A percentile compares a stretch with the other conserved stretches of the same genome.
Evolutionary conservation across 192 early-diverging fungal genomes (phyloP).

Genomic region (Gryganskiella cystojenkinii): DNA sequence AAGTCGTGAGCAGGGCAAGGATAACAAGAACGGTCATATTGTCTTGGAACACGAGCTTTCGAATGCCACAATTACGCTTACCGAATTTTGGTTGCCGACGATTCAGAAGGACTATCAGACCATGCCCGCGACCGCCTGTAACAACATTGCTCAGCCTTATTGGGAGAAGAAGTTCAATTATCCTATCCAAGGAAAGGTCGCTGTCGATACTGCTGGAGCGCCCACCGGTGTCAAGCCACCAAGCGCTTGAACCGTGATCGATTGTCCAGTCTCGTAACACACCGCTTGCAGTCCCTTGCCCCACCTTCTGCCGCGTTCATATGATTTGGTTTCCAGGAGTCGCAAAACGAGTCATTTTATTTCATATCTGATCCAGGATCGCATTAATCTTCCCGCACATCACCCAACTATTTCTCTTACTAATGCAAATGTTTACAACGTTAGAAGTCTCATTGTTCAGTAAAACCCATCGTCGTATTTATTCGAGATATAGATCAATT

Average conservation of each 20-base stretch:
- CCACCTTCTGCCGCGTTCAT: conserved; percentile 1
- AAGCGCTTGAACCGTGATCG: neutral
- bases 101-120: conserved; percentile 48
- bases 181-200: conserved; percentile 9
- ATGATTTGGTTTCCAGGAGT: no score
- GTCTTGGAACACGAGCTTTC: conserved; percentile 56
- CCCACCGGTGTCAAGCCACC: no score
- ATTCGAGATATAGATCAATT: no score
- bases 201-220: neutral
- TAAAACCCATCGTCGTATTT: no score
- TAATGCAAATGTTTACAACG: no score
- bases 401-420: no score
- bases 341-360: no score
- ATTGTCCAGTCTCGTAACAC: conserved; percentile 1
- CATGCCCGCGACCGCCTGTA: conserved; percentile 44
- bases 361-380: no score
- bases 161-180: conserved; percentile 51
- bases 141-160: conserved; percentile 54
- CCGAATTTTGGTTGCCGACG: conserved; percentile 54
- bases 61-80: conserved; percentile 49
- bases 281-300: conserved; percentile 13
- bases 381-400: no score
- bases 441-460: no score
- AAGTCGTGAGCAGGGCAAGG: conserved; percentile 36
- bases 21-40: conserved; percentile 46